These are phyloP conservation scores for Allomyces javanicus DNA, from an alignment of 192 early-diverging fungal genomes.

Conservation along the genomic window DNA sequence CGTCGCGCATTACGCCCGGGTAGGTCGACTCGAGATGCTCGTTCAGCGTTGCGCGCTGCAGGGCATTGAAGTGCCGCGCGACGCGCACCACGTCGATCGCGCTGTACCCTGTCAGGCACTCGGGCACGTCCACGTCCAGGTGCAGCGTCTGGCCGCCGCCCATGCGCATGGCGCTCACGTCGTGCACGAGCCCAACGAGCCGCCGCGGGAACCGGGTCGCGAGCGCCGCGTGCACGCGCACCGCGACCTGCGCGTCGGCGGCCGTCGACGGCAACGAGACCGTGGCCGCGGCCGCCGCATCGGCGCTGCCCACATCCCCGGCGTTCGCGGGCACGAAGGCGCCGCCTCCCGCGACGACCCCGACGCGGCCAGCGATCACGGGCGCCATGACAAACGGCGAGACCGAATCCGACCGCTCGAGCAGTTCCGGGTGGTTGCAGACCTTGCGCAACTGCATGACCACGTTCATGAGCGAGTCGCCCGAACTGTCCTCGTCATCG, in stretches of 20 bases:
- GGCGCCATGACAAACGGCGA: conserved; percentile 28
- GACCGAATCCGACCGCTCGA: conserved; percentile 66
- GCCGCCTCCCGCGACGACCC: not conserved
- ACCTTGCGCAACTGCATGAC: conserved; percentile 91
- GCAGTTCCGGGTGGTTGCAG: conserved; percentile 71
- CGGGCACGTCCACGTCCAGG: not conserved
- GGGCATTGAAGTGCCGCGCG: not conserved
- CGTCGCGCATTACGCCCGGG: no score
- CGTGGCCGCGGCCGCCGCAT: no score
- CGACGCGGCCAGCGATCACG: not conserved
- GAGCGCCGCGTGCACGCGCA: not conserved
- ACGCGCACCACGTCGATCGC: not conserved
- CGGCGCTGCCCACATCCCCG: no score
- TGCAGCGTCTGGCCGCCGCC: not conserved
- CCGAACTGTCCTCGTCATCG: conserved; percentile 39
- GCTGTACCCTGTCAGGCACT: not conserved
- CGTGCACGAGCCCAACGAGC: not conserved
- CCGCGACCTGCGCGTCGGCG: conserved; percentile 1
- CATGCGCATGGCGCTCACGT: not conserved
- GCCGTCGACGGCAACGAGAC: not conserved
- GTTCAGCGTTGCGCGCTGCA: not conserved
- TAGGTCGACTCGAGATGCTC: no score
- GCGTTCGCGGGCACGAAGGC: no score
- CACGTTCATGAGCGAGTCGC: conserved; percentile 73
- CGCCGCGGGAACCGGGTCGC: not conserved